These are phyloP conservation scores for Sarocladiaceae sp. DNA, from an alignment of 2,329 filamentous ascomycete genomes.

Conservation along the genomic window DNA sequence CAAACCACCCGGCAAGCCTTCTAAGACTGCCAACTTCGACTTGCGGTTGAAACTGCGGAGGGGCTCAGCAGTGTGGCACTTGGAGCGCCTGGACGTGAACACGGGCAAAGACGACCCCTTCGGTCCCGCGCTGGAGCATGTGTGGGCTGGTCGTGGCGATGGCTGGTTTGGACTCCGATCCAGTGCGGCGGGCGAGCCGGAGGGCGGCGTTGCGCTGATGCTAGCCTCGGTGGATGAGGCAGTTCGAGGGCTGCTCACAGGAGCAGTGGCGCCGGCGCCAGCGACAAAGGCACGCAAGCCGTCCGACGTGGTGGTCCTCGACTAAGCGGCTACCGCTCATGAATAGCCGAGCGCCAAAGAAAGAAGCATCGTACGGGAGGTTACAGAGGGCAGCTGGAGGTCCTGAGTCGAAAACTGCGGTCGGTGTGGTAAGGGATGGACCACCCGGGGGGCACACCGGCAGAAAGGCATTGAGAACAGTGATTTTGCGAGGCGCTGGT, in stretches of 20 bases:
- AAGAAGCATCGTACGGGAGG: not conserved
- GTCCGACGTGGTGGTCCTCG: conserved; percentile 17
- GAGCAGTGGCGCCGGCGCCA: not conserved
- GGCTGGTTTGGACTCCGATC: conserved; percentile 42
- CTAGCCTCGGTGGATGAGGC: conserved; percentile 41
- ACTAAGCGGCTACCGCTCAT: conserved; percentile 12
- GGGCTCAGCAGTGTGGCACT: conserved; percentile 45
- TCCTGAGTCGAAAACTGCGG: no score
- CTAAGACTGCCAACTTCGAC: conserved; percentile 31
- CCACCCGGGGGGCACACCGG: no score
- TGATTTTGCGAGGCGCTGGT: conserved; percentile 9
- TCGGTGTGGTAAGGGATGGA: no score
- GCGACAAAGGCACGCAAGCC: not conserved
- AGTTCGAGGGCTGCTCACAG: conserved; percentile 29
- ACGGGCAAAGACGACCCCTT: conserved; percentile 8
- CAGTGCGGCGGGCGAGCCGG: conserved; percentile 38
- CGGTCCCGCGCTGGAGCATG: conserved; percentile 8
- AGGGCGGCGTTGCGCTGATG: conserved; percentile 37
- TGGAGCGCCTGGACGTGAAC: conserved; percentile 27
- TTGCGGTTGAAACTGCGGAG: conserved; percentile 49
- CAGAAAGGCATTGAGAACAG: not conserved
- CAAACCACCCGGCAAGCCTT: conserved; percentile 9
- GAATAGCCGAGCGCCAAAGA: no score
- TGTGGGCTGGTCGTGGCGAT: conserved; percentile 26
- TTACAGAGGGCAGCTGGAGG: no score